A percentile compares a stretch with the other conserved stretches of the same genome.
phyloP scores from a whole-genome alignment of 805 yeast species.

The Pichia eremophila region DNA sequence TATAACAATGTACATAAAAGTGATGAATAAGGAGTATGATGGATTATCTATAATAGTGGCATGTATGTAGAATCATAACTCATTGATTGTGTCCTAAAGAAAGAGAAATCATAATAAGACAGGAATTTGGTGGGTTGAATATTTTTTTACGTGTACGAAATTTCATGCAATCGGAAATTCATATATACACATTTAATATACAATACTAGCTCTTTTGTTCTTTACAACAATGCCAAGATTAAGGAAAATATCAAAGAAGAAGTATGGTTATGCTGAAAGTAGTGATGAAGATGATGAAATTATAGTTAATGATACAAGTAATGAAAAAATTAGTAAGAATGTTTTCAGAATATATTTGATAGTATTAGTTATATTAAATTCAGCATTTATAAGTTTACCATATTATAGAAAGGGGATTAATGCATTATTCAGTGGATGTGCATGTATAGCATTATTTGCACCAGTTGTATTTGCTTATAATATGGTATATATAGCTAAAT shows the following conservation, averaged over 20 bases:
- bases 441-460: constrained; percentile 15
- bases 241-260: constrained; percentile 18
- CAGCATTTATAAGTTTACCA: constrained; percentile 20
- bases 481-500: neutral
- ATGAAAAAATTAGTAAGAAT: constrained; percentile 13
- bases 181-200: too few species aligned
- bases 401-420: constrained; percentile 18
- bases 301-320: constrained; percentile 20
- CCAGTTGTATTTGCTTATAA: constrained; percentile 1
- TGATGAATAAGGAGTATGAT: too few species aligned
- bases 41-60: neutral
- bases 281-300: constrained; percentile 3
- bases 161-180: too few species aligned
- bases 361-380: constrained; percentile 15
- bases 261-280: constrained; percentile 11
- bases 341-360: constrained; percentile 13
- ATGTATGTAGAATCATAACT: neutral
- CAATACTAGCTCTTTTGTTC: neutral
- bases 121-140: neutral
- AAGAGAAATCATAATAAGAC: neutral
- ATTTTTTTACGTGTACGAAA: too few species aligned
- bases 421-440: constrained; percentile 17
- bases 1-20: too few species aligned
- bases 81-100: neutral
- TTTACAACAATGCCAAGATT: constrained; percentile 23